Conservation (phyloP, 768 basidiomycete species). For the Dacryopinax spathularia region DNA sequence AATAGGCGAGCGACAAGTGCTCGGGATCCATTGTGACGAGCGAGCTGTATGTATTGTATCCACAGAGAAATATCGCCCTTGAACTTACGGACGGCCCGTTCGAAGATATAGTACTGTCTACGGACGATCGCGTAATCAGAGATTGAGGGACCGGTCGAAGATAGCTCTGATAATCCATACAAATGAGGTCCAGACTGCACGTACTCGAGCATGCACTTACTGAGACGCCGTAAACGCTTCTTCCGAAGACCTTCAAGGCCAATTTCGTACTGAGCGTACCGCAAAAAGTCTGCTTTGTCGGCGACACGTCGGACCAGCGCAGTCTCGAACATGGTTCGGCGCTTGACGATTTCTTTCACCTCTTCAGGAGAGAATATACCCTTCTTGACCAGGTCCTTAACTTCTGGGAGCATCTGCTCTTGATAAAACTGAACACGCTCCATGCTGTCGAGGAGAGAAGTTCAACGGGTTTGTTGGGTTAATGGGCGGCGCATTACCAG, state of each 20-base stretch:
- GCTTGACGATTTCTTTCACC: constrained; percentile 70
- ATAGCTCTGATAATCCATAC: constrained; percentile 27
- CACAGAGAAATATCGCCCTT: constrained; percentile 75
- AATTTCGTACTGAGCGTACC: constrained; percentile 89
- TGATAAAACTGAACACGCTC: constrained; percentile 89
- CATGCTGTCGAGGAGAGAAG: constrained; percentile 33
- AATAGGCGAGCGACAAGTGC: constrained; percentile 69
- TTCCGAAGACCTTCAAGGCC: constrained; percentile 63
- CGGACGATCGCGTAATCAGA: constrained; percentile 77
- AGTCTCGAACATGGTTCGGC: constrained; percentile 69
- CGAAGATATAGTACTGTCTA: constrained; percentile 78
- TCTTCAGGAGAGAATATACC: constrained; percentile 65
- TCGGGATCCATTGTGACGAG: constrained; percentile 63
- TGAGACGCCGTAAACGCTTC: constrained; percentile 57
- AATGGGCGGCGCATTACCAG: too few relatives aligned
- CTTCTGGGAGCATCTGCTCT: constrained; percentile 94
- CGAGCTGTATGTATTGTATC: constrained; percentile 77
- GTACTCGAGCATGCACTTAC: constrained; percentile 31
- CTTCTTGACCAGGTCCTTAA: constrained; percentile 80
- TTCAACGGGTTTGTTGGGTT: too few relatives aligned
- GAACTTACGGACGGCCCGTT: constrained; percentile 78
- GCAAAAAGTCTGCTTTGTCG: constrained; percentile 75
- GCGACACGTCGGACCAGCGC: constrained; percentile 70
- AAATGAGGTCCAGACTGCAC: background rate
- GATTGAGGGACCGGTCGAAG: constrained; percentile 41